Evolutionary conservation across 495 filamentous ascomycete species (phyloP).

Genomic region (Symbiotaphrina buchneri): DNA sequence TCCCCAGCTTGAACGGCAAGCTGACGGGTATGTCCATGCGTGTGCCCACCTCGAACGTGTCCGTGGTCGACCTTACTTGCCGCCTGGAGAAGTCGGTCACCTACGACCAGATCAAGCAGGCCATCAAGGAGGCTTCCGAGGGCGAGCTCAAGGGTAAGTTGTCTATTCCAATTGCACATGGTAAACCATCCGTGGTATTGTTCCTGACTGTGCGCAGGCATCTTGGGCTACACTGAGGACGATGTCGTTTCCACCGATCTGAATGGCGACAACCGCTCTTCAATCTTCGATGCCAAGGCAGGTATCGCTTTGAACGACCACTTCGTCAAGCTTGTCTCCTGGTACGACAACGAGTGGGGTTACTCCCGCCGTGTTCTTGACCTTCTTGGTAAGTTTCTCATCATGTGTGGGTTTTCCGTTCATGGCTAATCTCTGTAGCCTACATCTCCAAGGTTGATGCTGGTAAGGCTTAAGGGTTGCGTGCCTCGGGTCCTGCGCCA

Average conservation of each 20-base stretch:
- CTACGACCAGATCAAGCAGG: conserved; percentile 88
- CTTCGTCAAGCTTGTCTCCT: conserved; percentile 96
- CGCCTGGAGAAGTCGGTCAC: conserved; percentile 73
- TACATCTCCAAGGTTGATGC: conserved; percentile 80
- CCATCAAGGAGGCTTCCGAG: conserved; percentile 73
- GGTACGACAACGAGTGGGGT: conserved; percentile 96
- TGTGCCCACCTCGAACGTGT: conserved; percentile 96
- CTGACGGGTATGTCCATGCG: conserved; percentile 99
- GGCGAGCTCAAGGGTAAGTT: conserved; percentile 64
- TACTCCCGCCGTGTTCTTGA: conserved; percentile 98
- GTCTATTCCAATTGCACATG: not conserved
- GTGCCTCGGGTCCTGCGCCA: not conserved
- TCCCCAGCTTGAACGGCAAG: conserved; percentile 93
- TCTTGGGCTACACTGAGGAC: conserved; percentile 92
- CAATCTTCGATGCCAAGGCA: conserved; percentile 98
- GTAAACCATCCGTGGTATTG: not conserved
- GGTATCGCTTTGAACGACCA: conserved; percentile 95
- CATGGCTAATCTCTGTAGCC: conserved; percentile 16
- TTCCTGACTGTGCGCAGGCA: conserved; percentile 23
- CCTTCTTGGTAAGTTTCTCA: conserved; percentile 38
- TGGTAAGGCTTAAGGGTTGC: not conserved
- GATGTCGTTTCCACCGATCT: conserved; percentile 86
- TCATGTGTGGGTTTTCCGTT: not conserved
- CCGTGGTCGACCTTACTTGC: conserved; percentile 91
- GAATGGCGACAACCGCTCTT: conserved; percentile 77